Evolutionary conservation across 768 basidiomycete species (phyloP), one percentile per base, ranked within the genome.

Genomic region (Tremella fuciformis): DNA sequence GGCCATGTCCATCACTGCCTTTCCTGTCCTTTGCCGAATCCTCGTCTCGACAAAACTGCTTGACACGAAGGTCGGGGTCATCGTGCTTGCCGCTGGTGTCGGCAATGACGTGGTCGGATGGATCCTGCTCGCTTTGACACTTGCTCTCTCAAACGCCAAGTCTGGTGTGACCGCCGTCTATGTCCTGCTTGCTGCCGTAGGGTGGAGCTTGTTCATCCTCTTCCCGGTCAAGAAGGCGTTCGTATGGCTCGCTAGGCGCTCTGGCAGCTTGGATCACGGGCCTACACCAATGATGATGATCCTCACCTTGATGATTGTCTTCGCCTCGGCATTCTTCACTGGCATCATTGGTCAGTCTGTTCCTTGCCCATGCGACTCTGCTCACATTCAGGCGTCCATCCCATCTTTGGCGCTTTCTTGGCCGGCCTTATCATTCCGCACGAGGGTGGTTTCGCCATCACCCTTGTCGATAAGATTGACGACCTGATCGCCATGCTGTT

Each of bases 391-490:
- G 75, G 58, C 24, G 69, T 70, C 3, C 69, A 70, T 60, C 63
- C 69, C 22, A 65, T 74, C 41, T 94, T 94, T 70, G 91, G 88
- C 53, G 89, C 86, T 1, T 92, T 92, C 79, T 64, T 91, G 34
- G 86, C 86, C 18, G 90, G 90, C 15, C 77, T 93, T 11, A 83
- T 91, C 66, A 83, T 92, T 25, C 91, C 91, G 4, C 85, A 88
- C 59, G 85, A 89, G 38, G 86, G 88, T 58, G 89, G 89, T 0
- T 89, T 85, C 70, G 87, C 85, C 6, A 88, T 90, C 57, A 82
- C 87, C 0, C 70, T 93, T 15, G 86, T 88, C 0, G 88, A 90
- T 65, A 92, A 88, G 75, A 76, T 92, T 24, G 91, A 96, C 77
- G 91, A 94, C 79, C 78, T 92, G n/a, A 85, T 91, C 8, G 78